Evolutionary conservation across 306 rosid species (phyloP).

Genomic region (Sechiopsis laciniata): DNA sequence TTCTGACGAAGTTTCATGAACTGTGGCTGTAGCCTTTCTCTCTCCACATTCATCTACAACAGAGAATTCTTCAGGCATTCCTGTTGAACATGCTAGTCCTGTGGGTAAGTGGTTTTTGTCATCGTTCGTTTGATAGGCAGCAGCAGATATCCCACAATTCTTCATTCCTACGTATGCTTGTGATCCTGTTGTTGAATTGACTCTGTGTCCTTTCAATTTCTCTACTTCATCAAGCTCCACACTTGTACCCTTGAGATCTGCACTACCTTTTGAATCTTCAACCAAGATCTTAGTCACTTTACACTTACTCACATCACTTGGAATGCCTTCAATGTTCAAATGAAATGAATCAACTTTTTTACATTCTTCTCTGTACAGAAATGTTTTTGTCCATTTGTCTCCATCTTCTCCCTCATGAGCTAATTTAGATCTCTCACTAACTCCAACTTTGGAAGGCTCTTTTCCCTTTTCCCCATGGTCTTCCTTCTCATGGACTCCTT

Average conservation of each 20-base stretch:
- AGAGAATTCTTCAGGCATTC: slow-evolving; percentile 29
- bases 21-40: slow-evolving; percentile 21
- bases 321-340: slow-evolving; percentile 31
- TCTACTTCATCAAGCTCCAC: slow-evolving; percentile 22
- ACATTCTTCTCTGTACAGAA: slow-evolving; percentile 26
- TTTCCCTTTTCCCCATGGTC: slow-evolving; percentile 25
- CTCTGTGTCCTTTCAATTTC: slow-evolving; percentile 28
- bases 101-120: slow-evolving; percentile 27
- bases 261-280: slow-evolving; percentile 28
- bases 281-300: slow-evolving; percentile 28
- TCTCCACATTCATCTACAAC: slow-evolving; percentile 33
- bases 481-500: slow-evolving; percentile 3
- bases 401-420: slow-evolving; percentile 28
- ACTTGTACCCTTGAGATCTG: slow-evolving; percentile 25
- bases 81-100: slow-evolving; percentile 26
- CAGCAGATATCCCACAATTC: slow-evolving; percentile 25
- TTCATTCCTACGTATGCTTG: slow-evolving; percentile 25
- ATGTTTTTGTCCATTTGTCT: slow-evolving; percentile 20
- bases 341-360: slow-evolving; percentile 27
- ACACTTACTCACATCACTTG: slow-evolving; percentile 27
- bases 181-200: slow-evolving; percentile 27
- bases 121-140: slow-evolving; percentile 26
- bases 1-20: slow-evolving; percentile 33
- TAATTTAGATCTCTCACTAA: slow-evolving; percentile 28
- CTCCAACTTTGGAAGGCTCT: slow-evolving; percentile 26